Evolutionary conservation across 495 filamentous ascomycete genomes (phyloP), one percentile per base, ranked within the genome.

Genomic region (Daldinia childiae): DNA sequence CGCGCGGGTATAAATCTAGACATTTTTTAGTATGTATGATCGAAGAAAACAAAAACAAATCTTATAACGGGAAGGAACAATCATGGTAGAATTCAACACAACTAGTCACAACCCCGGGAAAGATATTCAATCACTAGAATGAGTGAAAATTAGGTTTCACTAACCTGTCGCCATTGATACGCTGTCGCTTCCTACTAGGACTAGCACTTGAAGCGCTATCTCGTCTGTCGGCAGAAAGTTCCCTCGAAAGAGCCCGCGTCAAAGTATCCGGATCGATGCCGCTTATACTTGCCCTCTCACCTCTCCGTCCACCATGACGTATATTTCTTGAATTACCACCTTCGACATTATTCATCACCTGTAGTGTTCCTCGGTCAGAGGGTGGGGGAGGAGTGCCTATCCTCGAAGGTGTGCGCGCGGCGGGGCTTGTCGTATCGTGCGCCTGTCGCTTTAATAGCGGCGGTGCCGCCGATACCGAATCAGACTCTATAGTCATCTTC

Each of bases 1-100:
- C 95, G 90, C 76, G 95, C 94, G 32, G 96, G 96, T 69, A 99
- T 98, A 75, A 99, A 99, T 74, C 94, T 97, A 73, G 15, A 55
- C 29, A 30, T 21, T n/a, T 8, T 45, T 83, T 48, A 83, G 76
- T 59, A 71, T 43, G 38, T 7, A 32, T 54, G 21, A 51, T 15
- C 26, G 17, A 29, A n/a, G 34, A 17, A 30, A 66, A 14, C 7
- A 56, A 24, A 39, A 45, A 48, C 50, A 6, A 50, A 4, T n/a
- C 26, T 30, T 41, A 60, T 43, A 29, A 4, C 8, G 27, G 36
- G 39, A 43, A 27, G 24, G 24, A 30, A 60, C 14, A 14, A 12
- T 19, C n/a, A 58, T 12, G 11, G 54, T 34, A 6, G 34, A 38
- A 24, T 15, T 11, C 5, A 26, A 34, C 9, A 19, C 19, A 5